Base-by-base conservation (phyloP, 2,329 filamentous ascomycete species). In the Geosmithia morbida region DNA sequence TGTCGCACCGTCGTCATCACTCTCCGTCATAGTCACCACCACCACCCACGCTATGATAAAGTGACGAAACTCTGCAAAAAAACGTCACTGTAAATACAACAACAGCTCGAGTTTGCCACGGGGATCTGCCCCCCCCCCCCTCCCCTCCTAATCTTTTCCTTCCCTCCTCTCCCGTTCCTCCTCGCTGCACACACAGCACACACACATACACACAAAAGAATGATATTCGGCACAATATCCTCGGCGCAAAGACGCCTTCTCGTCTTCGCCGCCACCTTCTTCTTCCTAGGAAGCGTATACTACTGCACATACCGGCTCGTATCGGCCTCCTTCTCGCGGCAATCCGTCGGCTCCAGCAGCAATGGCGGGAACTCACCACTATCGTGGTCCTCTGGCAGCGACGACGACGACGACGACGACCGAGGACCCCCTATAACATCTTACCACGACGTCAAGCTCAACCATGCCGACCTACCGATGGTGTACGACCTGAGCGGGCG, bases 401-500 rank as follows among this genome's bases (percentile, higher is more conserved):
- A 48, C 45, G 43, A 46, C 18, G 39, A 40, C 39, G 13, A 45
- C 44, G 16, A 19, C n/a, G 40, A 44, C 18, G 11, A 41, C 41
- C 10, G 3, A 13, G 8, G 8, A 30, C 13, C 39, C 19, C n/a
- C 29, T 7, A 13, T 20, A 6, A 43, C 14, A 37, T 37, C 33
- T 3, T 37, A 37, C 33, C 10, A 37, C 6, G 43, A 26, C 30
- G 39, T 58, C 39, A 47, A 52, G 17, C 49, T 56, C 44, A 47
- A 49, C n/a, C 52, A 48, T 22, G 62, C 63, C 17, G 63, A 65
- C 44, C 52, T 56, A 19, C 55, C 60, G 48, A 70, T 69, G 66
- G 57, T 58, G 10, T 70, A 69, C 56, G 66, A 61, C 51, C 60
- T 60, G 14, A 59, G 62, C 44, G 58, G 56, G 3, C 66, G 66